A percentile compares a stretch with the other conserved stretches of the same genome.
Evolutionary conservation across 768 basidiomycete genomes (phyloP).

Genomic region (Termitomyces sp.): DNA sequence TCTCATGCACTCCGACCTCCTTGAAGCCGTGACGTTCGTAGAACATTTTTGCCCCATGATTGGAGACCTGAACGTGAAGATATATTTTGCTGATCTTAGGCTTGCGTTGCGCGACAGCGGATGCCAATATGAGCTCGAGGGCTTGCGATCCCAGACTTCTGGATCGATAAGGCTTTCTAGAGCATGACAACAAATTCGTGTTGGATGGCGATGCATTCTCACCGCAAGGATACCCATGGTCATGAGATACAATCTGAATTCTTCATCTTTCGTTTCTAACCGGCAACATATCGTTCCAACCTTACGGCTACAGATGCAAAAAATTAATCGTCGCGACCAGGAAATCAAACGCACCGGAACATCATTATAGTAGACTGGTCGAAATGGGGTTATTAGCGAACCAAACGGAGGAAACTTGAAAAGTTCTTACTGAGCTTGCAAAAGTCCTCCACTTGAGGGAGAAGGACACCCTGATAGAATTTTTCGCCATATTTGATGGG

Average conservation of each 20-base stretch:
- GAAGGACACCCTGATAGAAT: conserved; percentile 79
- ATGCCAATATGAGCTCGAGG: conserved; percentile 61
- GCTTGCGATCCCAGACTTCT: conserved; percentile 70
- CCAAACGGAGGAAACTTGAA: not conserved
- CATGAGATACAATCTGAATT: conserved; percentile 74
- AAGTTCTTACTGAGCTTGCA: conserved; percentile 73
- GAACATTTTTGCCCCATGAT: conserved; percentile 70
- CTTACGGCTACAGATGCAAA: conserved; percentile 23
- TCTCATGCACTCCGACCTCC: conserved; percentile 58
- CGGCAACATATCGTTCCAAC: conserved; percentile 88
- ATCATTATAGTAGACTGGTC: conserved; percentile 87
- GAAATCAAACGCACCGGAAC: conserved; percentile 50
- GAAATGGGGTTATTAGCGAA: conserved; percentile 1
- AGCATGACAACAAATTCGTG: conserved; percentile 5
- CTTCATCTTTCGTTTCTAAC: conserved; percentile 62
- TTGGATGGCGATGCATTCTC: conserved; percentile 25
- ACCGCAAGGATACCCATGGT: conserved; percentile 91
- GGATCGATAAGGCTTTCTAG: conserved; percentile 75
- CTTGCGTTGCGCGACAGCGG: conserved; percentile 56
- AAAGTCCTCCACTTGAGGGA: conserved; percentile 77
- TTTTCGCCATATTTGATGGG: conserved; percentile 87
- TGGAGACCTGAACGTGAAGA: conserved; percentile 86
- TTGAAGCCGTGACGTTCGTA: conserved; percentile 83
- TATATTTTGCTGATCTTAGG: conserved; percentile 68
- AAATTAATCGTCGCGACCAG: conserved; percentile 2